Evolutionary conservation across 108 stramenopile genomes (phyloP).

Genomic region (Aureococcus anophagefferens): DNA sequence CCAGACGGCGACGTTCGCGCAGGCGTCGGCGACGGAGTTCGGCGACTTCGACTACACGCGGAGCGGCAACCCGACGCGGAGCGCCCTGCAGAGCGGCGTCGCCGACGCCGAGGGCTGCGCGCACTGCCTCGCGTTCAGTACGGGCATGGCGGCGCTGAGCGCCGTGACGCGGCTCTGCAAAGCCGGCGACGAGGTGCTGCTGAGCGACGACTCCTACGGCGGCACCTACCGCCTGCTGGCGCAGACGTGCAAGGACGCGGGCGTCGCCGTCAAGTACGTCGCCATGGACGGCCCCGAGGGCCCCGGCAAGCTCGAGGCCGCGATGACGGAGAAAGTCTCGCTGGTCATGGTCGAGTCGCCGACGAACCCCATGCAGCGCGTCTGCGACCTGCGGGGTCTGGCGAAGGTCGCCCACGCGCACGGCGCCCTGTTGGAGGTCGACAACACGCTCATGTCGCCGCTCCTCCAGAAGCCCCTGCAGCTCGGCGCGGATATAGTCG

Average conservation of each 20-base stretch:
- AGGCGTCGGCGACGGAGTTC: background rate
- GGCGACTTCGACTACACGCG: conserved; percentile 26
- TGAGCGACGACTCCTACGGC: conserved; percentile 20
- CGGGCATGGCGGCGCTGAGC: conserved; percentile 27
- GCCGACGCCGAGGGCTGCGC: conserved; percentile 12
- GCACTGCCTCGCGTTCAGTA: conserved; percentile 6
- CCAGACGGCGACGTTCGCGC: conserved; percentile 21
- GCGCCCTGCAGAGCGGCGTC: conserved; percentile 8
- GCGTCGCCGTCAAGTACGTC: conserved; percentile 5
- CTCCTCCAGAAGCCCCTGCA: conserved; percentile 15
- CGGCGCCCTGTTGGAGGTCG: conserved; percentile 11
- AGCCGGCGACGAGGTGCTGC: conserved; percentile 14
- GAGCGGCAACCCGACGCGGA: conserved; percentile 22
- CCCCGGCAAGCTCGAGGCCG: background rate
- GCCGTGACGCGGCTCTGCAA: conserved; percentile 9
- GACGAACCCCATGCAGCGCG: conserved; percentile 22
- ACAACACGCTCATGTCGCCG: conserved; percentile 23
- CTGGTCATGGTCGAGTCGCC: conserved; percentile 22
- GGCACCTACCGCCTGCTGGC: conserved; percentile 16
- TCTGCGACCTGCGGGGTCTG: conserved; percentile 16
- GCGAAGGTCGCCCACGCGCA: conserved; percentile 2
- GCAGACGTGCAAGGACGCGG: background rate
- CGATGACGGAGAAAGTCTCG: background rate
- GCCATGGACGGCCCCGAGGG: conserved; percentile 7
- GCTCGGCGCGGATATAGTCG: conserved; percentile 28